Base-by-base conservation (phyloP, 1,284 basidiomycete species). In the Cutaneotrichosporon curvatum region DNA sequence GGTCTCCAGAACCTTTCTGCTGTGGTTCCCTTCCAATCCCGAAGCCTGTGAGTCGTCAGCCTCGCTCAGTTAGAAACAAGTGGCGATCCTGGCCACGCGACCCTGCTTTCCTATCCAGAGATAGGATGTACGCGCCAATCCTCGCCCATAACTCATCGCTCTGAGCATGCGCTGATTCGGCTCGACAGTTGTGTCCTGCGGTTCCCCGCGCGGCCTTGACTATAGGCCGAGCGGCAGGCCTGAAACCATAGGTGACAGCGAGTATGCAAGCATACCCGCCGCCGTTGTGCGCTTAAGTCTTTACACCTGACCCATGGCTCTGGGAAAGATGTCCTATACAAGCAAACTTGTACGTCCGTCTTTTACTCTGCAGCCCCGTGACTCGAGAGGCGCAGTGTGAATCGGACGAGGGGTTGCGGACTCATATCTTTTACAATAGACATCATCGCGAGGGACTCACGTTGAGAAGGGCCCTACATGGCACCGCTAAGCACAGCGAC, bases 31-130 rank as follows among this genome's bases (percentile, higher is more conserved):
- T n/a, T n/a, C n/a, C n/a, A n/a, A n/a, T n/a, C n/a, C n/a, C n/a
- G n/a, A 12, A 28, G 12, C 25, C 25, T 28, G 25, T 28, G 41
- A 43, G 41, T 36, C 41, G 23, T 43, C 20, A 43, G 41, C 48
- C 40, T 37, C 45, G 50, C 89, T 88, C 72, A 95, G 94, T 77
- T 88, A 92, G 21, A 89, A 86, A 37, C 43, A 44, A 30, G 19
- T 31, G 37, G 36, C 25, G 43, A 18, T 44, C 43, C 25, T 18
- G 19, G 18, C 43, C 43, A 37, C 43, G 36, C 36, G 28, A 31
- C 35, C 35, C 43, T 20, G 28, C 43, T 21, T 34, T 14, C 25
- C 25, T 18, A 44, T 35, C 25, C n/a, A 12, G 25, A 28, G 25
- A 28, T 28, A 28, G 25, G 14, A 2, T 50, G 44, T 46, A 1